Evolutionary conservation across 2,329 filamentous ascomycete species (phyloP).

Genomic region (Cladorrhinum sp.): DNA sequence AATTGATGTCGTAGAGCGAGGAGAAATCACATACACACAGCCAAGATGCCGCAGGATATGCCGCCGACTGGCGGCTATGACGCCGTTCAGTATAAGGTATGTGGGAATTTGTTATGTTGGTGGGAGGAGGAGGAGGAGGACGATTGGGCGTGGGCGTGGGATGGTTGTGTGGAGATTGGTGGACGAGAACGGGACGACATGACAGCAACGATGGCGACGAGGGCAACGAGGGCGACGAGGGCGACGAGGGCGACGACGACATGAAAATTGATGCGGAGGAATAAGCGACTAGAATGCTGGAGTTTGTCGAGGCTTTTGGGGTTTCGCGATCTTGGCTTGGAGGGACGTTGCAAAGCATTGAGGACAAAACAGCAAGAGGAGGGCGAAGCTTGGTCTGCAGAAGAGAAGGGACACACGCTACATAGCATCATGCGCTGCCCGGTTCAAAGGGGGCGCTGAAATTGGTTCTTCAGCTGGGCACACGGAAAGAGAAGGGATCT

Average conservation of each 20-base stretch:
- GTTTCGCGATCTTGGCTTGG: neutral
- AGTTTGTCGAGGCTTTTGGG: no score
- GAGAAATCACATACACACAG: slow-evolving; percentile 6
- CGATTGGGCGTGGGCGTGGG: no score
- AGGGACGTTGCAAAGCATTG: neutral
- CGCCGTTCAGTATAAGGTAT: slow-evolving; percentile 94
- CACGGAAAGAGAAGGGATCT: no score
- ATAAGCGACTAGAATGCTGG: no score
- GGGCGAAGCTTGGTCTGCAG: no score
- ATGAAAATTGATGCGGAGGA: neutral
- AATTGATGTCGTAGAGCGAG: neutral
- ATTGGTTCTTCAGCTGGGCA: no score
- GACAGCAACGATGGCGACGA: no score
- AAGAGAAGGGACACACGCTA: no score
- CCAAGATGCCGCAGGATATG: slow-evolving; percentile 94
- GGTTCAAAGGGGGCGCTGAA: no score
- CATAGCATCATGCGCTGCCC: no score
- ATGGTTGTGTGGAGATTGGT: neutral
- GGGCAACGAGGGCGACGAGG: neutral
- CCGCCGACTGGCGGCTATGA: slow-evolving; percentile 92
- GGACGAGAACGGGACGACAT: neutral
- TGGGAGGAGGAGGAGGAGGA: neutral
- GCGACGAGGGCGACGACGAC: neutral
- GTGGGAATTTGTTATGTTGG: slow-evolving; percentile 30
- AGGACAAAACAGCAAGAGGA: neutral